Base-by-base conservation (phyloP, 176 grass and related monocot species). In the Bromus sterilis region DNA sequence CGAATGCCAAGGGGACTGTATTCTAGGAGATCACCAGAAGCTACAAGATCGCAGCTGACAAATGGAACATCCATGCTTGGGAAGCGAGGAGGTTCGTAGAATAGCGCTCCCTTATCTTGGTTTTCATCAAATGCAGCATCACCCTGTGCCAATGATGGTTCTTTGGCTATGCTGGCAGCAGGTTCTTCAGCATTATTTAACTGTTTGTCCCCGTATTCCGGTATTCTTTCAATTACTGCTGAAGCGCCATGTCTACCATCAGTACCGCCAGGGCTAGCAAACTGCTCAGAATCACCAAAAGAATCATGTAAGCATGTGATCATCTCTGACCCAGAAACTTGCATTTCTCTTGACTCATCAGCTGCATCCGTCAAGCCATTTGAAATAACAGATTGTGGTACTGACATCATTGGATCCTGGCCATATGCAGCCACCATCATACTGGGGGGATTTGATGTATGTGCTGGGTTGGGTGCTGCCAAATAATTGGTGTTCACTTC, bases 1-100 rank as follows among this genome's bases (percentile, higher is more conserved):
- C 94, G 87, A 79, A 97, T 97, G 59, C 94, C 94, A 64, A 97
- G 83, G 48, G 94, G 94, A 77, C 94, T 97, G 60, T 94, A 97
- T 84, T 91, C 89, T 84, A 85, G 89, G 35, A 88, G 91, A 74
- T 97, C 91, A 34, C 87, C 86, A 12, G 91, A 92, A 55, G 62
- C 82, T 72, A 93, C 31, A 20, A 97, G 89, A 51, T 97, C 91
- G 0, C 94, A 97, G 83, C 89, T 97, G 60, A 94, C 86, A 85
- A 97, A 97, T 71, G 94, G 94, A 72, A 92, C 80, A n/a, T 92
- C 92, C 40, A 86, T 83, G 79, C 85, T 85, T 13, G 91, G 83
- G 75, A 94, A 94, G 62, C 87, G 77, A 87, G 92, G 94, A 51
- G 85, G 85, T 71, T 97, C 94, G n/a, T 99, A 97, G 78, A 89